Evolutionary conservation across 2,329 filamentous ascomycete genomes (phyloP), one percentile per base, ranked within the genome.

Genomic region (Nemania diffusa): DNA sequence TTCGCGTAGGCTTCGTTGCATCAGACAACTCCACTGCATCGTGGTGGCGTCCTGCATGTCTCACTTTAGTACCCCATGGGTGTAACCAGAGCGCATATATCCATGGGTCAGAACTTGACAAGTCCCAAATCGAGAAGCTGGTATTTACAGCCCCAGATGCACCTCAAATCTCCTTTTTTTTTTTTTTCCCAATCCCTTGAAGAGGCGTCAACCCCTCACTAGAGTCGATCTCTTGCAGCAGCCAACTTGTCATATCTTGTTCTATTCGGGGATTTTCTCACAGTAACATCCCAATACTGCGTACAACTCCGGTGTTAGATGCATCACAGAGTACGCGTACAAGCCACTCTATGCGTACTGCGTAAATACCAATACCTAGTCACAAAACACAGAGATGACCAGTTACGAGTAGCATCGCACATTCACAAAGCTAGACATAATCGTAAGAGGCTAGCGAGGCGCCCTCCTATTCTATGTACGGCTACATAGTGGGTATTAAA

Each of bases 41-140:
- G 70, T 73, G 61, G 68, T 67, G 67, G 63, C 72, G 71, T 70
- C 71, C 74, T 70, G 74, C 71, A 75, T 78, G 76, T 78, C 76
- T 78, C 71, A 75, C 72, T 72, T 68, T 53, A 50, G 53, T 65
- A 56, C 44, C 32, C 62, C 65, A 60, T 57, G 59, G 32, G 37
- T 57, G 50, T 56, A 57, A 44, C 60, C 60, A 60, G 24, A 40
- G 42, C 13, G 17, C 27, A 13, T 42, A 9, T 17, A 40, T 52
- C 60, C 46, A 53, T 64, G 60, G 61, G 34, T 67, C 61, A 32
- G n/a, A 7, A 50, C 29, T 20, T 46, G 8, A 44, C 48, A 44
- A 40, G 24, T 29, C 48, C 48, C 59, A 22, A 59, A 48, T 63
- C 29, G 26, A 53, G 51, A 52, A 50, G 22, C 13, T 50, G 46